Percentiles rank a stretch among this genome's conserved stretches.
These are phyloP conservation scores for Rhodocollybia butyracea DNA, from an alignment of 768 basidiomycete species.

Conservation along the genomic window DNA sequence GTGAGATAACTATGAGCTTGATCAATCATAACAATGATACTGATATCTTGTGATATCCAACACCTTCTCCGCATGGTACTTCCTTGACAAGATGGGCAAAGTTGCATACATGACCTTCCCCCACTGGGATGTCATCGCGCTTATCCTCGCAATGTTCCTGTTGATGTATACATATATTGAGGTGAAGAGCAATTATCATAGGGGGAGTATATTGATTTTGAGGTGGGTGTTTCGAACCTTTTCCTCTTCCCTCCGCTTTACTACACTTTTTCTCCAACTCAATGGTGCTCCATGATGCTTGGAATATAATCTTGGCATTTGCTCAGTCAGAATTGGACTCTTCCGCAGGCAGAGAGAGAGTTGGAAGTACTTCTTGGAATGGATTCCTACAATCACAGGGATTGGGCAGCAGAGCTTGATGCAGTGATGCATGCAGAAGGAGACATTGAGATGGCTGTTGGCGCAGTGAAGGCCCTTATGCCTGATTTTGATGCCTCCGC, in stretches of 20 bases:
- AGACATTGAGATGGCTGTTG: neutral
- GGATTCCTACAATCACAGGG: neutral
- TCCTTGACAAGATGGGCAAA: conserved; percentile 81
- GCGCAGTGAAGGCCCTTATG: neutral
- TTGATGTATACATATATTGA: conserved; percentile 99
- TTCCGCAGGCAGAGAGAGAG: neutral
- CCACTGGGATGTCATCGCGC: conserved; percentile 93
- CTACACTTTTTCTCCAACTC: too few relatives aligned
- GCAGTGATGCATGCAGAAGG: neutral
- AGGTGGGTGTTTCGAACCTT: conserved; percentile 58
- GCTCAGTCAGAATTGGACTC: neutral
- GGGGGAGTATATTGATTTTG: conserved; percentile 92
- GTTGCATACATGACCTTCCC: conserved; percentile 94
- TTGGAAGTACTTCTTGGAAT: neutral
- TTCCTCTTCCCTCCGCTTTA: conserved; percentile 48
- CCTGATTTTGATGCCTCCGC: neutral
- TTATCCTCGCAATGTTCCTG: conserved; percentile 94
- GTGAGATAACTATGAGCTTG: too few relatives aligned
- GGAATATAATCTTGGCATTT: neutral
- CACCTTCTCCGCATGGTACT: conserved; percentile 97
- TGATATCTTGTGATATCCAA: too few relatives aligned
- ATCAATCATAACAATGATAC: too few relatives aligned
- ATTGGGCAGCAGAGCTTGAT: neutral
- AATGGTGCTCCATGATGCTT: neutral
- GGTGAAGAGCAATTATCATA: conserved; percentile 97